Percentiles rank a stretch among this genome's conserved stretches.
These are phyloP conservation scores for Carallia brachiata DNA, from an alignment of 345 rosid species.

Conservation along the genomic window DNA sequence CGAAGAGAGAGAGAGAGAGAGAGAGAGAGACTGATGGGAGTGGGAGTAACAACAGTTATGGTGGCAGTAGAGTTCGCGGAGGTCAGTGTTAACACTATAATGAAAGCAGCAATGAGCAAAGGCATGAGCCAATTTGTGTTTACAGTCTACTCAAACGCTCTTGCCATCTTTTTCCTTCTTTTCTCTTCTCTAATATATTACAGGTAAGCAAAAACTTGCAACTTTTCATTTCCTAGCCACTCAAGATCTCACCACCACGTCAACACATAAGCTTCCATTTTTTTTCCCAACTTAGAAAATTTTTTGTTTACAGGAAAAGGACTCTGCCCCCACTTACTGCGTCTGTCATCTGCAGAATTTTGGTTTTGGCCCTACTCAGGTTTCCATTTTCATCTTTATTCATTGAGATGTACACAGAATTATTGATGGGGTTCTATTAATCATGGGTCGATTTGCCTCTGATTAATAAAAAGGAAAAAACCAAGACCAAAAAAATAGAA, in stretches of 20 bases:
- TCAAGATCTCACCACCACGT: background rate
- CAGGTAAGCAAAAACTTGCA: conserved; percentile 17
- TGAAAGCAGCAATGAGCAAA: conserved; percentile 29
- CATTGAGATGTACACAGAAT: no score
- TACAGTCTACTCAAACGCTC: conserved; percentile 24
- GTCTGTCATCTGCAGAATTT: background rate
- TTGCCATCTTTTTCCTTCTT: conserved; percentile 28
- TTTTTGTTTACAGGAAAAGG: conserved; percentile 1
- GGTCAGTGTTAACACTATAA: conserved; percentile 29
- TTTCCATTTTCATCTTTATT: background rate
- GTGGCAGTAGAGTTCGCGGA: conserved; percentile 26
- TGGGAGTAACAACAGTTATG: conserved; percentile 22
- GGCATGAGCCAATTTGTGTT: conserved; percentile 26
- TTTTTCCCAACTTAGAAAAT: no score
- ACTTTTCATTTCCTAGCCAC: no score
- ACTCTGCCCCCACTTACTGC: conserved; percentile 2
- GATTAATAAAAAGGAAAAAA: no score
- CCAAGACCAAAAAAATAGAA: no score
- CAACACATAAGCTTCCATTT: background rate
- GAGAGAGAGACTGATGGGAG: conserved; percentile 8
- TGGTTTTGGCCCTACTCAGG: conserved; percentile 8
- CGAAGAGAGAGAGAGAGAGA: background rate
- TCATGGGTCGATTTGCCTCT: no score
- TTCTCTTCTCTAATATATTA: conserved; percentile 28
- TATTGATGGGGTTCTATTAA: no score